Evolutionary conservation across 371 early-diverging fungal genomes (phyloP).

Genomic region (Blastocladiella emersonii): DNA sequence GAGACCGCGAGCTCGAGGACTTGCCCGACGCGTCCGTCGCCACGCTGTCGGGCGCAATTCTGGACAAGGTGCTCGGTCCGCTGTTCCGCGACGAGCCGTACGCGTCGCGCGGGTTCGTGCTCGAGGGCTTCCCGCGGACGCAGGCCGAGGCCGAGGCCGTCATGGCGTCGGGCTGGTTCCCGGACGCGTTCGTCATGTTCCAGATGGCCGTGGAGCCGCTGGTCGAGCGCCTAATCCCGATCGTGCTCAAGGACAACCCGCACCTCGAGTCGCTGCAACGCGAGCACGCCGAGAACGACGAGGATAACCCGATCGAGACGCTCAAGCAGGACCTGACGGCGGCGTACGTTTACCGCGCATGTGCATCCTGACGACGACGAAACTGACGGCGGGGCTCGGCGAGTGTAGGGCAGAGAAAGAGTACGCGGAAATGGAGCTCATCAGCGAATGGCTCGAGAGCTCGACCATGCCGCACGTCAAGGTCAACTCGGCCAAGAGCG

Average conservation of each 20-base stretch:
- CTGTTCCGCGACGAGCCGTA: neutral
- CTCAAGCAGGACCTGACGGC: neutral
- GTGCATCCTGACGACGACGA: no score
- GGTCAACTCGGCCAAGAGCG: neutral
- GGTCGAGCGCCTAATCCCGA: neutral
- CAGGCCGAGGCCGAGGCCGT: slow-evolving; percentile 1
- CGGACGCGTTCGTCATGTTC: neutral
- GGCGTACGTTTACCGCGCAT: neutral
- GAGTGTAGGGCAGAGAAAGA: neutral
- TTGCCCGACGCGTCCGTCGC: neutral
- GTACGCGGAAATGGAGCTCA: neutral
- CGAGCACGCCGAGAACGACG: neutral
- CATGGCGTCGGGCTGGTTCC: neutral
- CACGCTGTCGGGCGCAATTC: neutral
- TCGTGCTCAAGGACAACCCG: neutral
- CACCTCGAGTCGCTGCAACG: neutral
- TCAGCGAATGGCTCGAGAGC: neutral
- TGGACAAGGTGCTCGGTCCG: neutral
- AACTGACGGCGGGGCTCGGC: neutral
- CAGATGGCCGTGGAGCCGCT: neutral
- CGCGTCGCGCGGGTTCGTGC: neutral
- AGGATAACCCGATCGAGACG: slow-evolving; percentile 4
- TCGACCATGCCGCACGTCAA: neutral
- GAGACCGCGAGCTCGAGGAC: neutral
- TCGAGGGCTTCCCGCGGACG: slow-evolving; percentile 1